Evolutionary conservation across 2,329 filamentous ascomycete species (phyloP).

Genomic region (Colletotrichum cuscutae): DNA sequence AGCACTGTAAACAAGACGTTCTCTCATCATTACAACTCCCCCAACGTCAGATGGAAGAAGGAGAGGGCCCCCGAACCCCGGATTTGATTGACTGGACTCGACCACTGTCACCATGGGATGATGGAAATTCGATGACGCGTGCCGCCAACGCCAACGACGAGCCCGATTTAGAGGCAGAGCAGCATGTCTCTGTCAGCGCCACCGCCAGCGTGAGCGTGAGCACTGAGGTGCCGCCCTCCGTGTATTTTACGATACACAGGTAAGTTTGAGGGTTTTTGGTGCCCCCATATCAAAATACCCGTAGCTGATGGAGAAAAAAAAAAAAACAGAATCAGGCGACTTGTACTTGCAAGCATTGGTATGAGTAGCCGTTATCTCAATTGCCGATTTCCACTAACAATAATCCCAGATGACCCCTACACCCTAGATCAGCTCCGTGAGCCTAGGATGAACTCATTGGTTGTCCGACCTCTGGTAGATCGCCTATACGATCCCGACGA

Average conservation of each 20-base stretch:
- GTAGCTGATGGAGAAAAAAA: background rate
- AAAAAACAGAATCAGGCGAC: constrained; percentile 16
- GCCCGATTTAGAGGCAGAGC: constrained; percentile 26
- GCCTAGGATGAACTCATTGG: constrained; percentile 73
- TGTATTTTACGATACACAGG: constrained; percentile 31
- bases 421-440: constrained; percentile 72
- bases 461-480: constrained; percentile 75
- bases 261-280: background rate
- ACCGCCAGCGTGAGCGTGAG: constrained; percentile 24
- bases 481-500: constrained; percentile 73
- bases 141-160: background rate
- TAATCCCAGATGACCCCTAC: constrained; percentile 51
- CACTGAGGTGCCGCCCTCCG: constrained; percentile 14
- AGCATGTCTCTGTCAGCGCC: constrained; percentile 11
- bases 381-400: background rate
- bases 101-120: constrained; percentile 30
- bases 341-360: constrained; percentile 30
- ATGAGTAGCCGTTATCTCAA: background rate
- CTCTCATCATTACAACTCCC: background rate
- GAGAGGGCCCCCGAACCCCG: constrained; percentile 18
- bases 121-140: background rate
- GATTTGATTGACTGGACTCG: constrained; percentile 33
- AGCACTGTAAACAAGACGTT: background rate
- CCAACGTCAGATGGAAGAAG: constrained; percentile 28
- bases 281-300: background rate